Evolutionary conservation across 2,329 filamentous ascomycete genomes (phyloP).

Genomic region (Aschersonia sp.): DNA sequence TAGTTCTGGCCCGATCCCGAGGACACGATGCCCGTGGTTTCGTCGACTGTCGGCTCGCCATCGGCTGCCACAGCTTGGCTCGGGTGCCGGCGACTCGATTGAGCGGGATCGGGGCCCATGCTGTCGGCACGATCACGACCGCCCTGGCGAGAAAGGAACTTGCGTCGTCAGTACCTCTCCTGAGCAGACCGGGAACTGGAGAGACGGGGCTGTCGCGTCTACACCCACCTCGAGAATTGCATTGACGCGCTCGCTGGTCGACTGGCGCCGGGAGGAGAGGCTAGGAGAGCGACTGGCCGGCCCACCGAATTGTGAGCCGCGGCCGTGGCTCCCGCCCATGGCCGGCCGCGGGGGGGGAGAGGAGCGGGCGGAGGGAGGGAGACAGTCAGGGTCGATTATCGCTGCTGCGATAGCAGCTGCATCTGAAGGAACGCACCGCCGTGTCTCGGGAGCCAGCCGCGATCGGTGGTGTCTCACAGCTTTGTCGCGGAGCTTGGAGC

Average conservation of each 20-base stretch:
- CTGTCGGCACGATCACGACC: conserved; percentile 27
- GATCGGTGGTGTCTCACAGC: too few species aligned
- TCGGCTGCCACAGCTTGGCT: background rate
- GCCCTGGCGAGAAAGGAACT: conserved; percentile 13
- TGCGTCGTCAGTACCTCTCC: background rate
- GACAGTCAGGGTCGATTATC: too few species aligned
- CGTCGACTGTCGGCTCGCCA: conserved; percentile 17
- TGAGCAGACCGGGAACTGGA: background rate
- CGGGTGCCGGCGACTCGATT: conserved; percentile 3
- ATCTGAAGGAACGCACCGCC: too few species aligned
- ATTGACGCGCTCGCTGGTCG: conserved; percentile 25
- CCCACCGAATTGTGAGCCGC: background rate
- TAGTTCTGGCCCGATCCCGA: conserved; percentile 22
- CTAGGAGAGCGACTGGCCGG: background rate
- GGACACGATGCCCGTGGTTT: conserved; percentile 25
- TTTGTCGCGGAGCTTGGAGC: too few species aligned
- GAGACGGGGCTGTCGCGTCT: background rate
- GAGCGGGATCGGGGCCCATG: conserved; percentile 16
- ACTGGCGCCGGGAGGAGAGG: conserved; percentile 12
- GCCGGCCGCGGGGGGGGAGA: background rate
- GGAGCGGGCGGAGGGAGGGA: too few species aligned
- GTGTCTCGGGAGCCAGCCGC: too few species aligned
- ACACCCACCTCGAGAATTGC: conserved; percentile 30
- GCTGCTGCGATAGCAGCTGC: too few species aligned
- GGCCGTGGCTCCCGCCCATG: conserved; percentile 1